These are phyloP conservation scores for Fusarium cyanostomum DNA, from an alignment of 2,329 filamentous ascomycete species.

Conservation along the genomic window DNA sequence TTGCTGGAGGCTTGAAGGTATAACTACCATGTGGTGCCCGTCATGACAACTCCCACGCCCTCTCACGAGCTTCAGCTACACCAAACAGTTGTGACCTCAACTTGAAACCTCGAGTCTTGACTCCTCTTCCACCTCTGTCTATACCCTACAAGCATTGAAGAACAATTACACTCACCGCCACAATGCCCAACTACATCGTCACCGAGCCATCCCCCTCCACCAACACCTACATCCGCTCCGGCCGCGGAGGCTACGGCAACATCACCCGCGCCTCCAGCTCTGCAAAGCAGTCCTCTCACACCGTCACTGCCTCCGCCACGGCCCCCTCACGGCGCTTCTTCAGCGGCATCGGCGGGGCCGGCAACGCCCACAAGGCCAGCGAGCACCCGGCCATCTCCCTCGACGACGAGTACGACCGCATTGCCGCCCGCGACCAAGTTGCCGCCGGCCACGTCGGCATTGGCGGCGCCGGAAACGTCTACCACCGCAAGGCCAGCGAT, in stretches of 20 bases:
- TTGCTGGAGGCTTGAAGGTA: slow-evolving; percentile 20
- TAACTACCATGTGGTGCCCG: slow-evolving; percentile 36
- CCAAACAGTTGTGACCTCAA: not conserved
- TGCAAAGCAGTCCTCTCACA: slow-evolving; percentile 55
- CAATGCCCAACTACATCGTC: slow-evolving; percentile 48
- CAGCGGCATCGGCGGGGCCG: slow-evolving; percentile 73
- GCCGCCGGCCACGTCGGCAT: slow-evolving; percentile 71
- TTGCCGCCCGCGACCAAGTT: slow-evolving; percentile 52
- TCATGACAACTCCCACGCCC: slow-evolving; percentile 31
- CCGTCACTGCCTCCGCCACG: slow-evolving; percentile 52
- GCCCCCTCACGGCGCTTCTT: slow-evolving; percentile 63
- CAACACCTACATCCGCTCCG: slow-evolving; percentile 56
- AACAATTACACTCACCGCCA: slow-evolving; percentile 18
- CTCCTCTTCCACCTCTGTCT: not conserved
- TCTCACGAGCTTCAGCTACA: slow-evolving; percentile 10
- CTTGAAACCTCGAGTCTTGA: not conserved
- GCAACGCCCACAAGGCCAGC: slow-evolving; percentile 65
- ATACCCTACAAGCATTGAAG: not conserved
- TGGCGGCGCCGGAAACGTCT: slow-evolving; percentile 72
- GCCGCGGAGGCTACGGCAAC: slow-evolving; percentile 67
- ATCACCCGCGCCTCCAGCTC: slow-evolving; percentile 60
- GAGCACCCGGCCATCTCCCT: slow-evolving; percentile 59
- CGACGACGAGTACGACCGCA: slow-evolving; percentile 57
- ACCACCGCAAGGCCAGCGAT: slow-evolving; percentile 59
- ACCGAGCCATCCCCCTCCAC: slow-evolving; percentile 47